These are phyloP conservation scores for Chalciporus pseudorubinellus DNA, from an alignment of 768 basidiomycete genomes.

Conservation along the genomic window DNA sequence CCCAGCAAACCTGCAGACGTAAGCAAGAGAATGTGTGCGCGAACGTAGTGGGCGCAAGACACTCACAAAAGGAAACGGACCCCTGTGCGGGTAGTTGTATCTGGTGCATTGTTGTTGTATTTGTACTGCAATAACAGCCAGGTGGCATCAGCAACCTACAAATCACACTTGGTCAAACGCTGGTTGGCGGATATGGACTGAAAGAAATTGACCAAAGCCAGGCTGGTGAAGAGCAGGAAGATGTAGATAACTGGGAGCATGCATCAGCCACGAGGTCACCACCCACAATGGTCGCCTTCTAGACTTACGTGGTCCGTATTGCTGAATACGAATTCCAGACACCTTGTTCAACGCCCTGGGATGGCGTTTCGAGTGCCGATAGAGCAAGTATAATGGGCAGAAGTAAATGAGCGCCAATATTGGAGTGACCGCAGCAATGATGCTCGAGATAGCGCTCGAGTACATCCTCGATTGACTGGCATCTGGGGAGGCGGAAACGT, in stretches of 20 bases:
- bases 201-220: conserved; percentile 41
- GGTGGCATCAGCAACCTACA: conserved; percentile 50
- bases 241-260: conserved; percentile 45
- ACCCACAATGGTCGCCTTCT: neutral
- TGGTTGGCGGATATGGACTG: neutral
- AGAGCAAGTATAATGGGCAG: conserved; percentile 48
- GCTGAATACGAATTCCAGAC: conserved; percentile 44
- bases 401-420: conserved; percentile 46
- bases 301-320: conserved; percentile 52
- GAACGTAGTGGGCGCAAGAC: neutral
- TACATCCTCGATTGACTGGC: conserved; percentile 31
- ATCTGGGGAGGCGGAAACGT: conserved; percentile 18
- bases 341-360: conserved; percentile 51
- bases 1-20: conserved; percentile 46
- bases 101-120: conserved; percentile 52
- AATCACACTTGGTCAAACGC: conserved; percentile 3
- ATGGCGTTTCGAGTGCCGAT: conserved; percentile 43
- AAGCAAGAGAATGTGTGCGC: conserved; percentile 4
- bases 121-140: conserved; percentile 61
- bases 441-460: conserved; percentile 35
- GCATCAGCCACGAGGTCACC: conserved; percentile 20
- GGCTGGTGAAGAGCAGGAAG: conserved; percentile 47
- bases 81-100: conserved; percentile 40
- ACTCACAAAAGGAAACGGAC: conserved; percentile 51
- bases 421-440: conserved; percentile 35